Evolutionary conservation across 805 yeast species (phyloP), one percentile per base, ranked within the genome.

Genomic region (Candida easanensis): DNA sequence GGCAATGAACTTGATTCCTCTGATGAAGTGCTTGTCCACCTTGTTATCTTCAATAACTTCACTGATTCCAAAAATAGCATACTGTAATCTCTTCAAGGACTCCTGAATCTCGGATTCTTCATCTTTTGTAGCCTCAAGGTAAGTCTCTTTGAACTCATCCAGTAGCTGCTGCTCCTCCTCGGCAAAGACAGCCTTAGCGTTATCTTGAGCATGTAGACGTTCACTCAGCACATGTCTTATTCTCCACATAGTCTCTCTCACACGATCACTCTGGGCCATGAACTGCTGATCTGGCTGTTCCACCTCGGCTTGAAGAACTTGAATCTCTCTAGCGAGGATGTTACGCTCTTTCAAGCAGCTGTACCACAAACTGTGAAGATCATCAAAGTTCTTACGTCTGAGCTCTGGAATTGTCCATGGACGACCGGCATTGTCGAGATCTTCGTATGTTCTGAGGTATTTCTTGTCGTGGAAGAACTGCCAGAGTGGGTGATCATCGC

Each of bases 401-500:
- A 93, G 76, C 61, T 91, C 98, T 4, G 88, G 84, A 41, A 89
- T 73, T 5, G 84, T 68, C 99, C 99, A 93, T 4, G 93, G 69
- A 55, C 96, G 75, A 14, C 93, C 82, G 9, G 70, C 66, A 22
- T 63, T 60, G 39, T 76, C 69, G 22, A 80, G 56, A 18, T 82
- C 86, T 2, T 71, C 77, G 3, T 74, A 64, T 2, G 70, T 61
- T 53, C 97, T 76, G 46, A 85, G 66, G 46, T 81, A 79, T 55
- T 74, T 71, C 44, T 80, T 72, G 31, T 85, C 75, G 38, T 69
- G 62, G 69, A 91, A 93, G 62, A 93, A 93, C 56, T 86, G 90
- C 96, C 97, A 93, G 50, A 93, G 72, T 23, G 98, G 99, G 65
- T 93, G 99, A 61, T 84, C 85, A 5, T 84, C 91, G 13, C 80